Percentiles rank a stretch among this genome's conserved stretches.
phyloP scores from a whole-genome alignment of 2,329 filamentous ascomycete species.

The Penicillium corylophilum region DNA sequence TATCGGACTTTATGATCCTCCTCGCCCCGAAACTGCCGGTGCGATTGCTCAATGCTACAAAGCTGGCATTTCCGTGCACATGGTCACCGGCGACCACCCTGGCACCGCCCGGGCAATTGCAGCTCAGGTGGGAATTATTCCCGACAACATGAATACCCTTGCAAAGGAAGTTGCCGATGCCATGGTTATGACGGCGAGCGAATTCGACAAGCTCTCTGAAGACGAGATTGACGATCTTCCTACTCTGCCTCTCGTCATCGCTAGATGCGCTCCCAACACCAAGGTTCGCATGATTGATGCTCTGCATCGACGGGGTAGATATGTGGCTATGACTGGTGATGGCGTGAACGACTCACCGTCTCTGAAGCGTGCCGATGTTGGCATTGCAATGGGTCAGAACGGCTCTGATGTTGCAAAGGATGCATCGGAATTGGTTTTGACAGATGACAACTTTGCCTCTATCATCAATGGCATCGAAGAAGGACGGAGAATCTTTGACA shows the following conservation, averaged over 20 bases:
- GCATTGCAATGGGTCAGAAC: constrained; percentile 80
- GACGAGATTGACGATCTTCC: constrained; percentile 65
- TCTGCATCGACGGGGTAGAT: constrained; percentile 58
- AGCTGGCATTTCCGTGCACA: constrained; percentile 76
- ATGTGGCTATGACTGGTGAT: constrained; percentile 86
- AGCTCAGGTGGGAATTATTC: constrained; percentile 74
- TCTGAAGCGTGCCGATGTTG: constrained; percentile 77
- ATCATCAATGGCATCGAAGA: constrained; percentile 82
- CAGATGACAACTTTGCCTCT: constrained; percentile 83
- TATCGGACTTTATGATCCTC: constrained; percentile 82
- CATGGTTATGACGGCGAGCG: constrained; percentile 71
- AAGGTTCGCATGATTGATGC: constrained; percentile 86
- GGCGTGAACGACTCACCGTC: constrained; percentile 86
- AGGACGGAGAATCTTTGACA: constrained; percentile 82
- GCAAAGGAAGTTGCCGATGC: constrained; percentile 63
- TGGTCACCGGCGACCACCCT: constrained; percentile 81
- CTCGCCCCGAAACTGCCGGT: constrained; percentile 73
- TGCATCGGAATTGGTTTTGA: constrained; percentile 64
- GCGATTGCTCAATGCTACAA: constrained; percentile 69
- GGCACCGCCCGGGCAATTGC: constrained; percentile 78
- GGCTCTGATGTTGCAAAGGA: constrained; percentile 80
- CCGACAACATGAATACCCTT: constrained; percentile 59
- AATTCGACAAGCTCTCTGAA: constrained; percentile 76
- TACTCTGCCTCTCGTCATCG: constrained; percentile 57
- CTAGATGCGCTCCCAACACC: constrained; percentile 58